Conservation (phyloP, 2,329 filamentous ascomycete genomes). For the Sporothrix sp. region DNA sequence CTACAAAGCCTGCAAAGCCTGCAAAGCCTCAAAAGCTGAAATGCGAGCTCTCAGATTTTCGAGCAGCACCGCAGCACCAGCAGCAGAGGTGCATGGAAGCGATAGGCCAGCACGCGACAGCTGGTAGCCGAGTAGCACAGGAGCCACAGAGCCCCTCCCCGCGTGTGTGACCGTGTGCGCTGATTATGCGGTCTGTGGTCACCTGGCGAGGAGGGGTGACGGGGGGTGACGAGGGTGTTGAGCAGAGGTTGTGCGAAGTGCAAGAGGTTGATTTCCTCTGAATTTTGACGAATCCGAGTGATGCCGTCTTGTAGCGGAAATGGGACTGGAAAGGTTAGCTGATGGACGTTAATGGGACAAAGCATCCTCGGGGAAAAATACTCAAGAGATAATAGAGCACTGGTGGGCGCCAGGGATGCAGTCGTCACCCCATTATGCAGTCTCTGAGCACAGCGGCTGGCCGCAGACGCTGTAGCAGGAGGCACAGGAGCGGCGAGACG, state of each 20-base stretch:
- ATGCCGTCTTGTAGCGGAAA: too few species aligned
- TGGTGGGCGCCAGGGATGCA: not conserved
- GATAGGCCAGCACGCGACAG: slow-evolving; percentile 12
- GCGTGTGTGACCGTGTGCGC: not conserved
- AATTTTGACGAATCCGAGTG: too few species aligned
- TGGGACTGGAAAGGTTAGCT: too few species aligned
- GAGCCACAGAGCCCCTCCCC: not conserved
- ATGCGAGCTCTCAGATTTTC: slow-evolving; percentile 2
- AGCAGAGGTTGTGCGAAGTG: not conserved
- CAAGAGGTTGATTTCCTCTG: too few species aligned
- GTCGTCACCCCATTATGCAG: slow-evolving; percentile 9
- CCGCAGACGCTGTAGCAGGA: not conserved
- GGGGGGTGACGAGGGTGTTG: too few species aligned
- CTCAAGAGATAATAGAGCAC: too few species aligned
- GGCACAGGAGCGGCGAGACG: not conserved
- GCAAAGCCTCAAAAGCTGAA: not conserved
- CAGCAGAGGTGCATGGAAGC: slow-evolving; percentile 14
- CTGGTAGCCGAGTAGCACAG: not conserved
- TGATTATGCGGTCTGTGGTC: too few species aligned
- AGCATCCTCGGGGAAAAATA: too few species aligned
- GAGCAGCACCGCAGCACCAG: not conserved
- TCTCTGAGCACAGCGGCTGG: slow-evolving; percentile 3
- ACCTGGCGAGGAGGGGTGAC: too few species aligned
- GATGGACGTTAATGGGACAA: too few species aligned
- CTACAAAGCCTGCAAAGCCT: too few species aligned